Conservation (phyloP, 768 basidiomycete species). For the Suillus paluster region DNA sequence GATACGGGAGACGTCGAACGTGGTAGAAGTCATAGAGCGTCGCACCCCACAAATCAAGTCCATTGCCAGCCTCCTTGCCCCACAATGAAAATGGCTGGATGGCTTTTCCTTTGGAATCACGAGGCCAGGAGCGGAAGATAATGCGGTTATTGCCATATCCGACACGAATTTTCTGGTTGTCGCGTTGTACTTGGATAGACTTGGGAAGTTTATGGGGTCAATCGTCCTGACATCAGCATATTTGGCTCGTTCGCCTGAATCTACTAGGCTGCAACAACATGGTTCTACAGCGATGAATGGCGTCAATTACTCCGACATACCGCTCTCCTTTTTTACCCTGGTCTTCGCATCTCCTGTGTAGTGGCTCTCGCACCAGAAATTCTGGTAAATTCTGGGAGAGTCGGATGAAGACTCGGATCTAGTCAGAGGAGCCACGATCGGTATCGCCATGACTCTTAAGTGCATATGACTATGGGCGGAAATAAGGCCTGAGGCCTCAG, state of each 20-base stretch:
- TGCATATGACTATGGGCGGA: not conserved
- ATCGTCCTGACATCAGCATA: not conserved
- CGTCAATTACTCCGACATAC: not conserved
- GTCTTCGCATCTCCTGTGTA: conserved; percentile 4
- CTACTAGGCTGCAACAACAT: not conserved
- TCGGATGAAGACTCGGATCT: not conserved
- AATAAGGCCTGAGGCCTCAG: too few species aligned
- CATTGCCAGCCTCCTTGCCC: conserved; percentile 27
- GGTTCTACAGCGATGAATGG: not conserved
- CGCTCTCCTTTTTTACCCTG: not conserved
- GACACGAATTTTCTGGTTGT: not conserved
- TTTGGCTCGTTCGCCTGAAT: not conserved
- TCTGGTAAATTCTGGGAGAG: too few species aligned
- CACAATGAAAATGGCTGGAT: not conserved
- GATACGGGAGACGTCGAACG: conserved; percentile 13
- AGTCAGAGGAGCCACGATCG: not conserved
- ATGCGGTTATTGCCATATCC: conserved; percentile 18
- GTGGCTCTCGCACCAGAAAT: not conserved
- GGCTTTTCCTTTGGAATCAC: conserved; percentile 20
- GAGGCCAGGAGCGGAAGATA: conserved; percentile 30
- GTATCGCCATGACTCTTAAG: not conserved
- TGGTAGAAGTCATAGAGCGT: conserved; percentile 32
- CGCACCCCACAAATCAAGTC: conserved; percentile 27
- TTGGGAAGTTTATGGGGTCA: conserved; percentile 10
- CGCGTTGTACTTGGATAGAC: conserved; percentile 6